Evolutionary conservation across 257 asterid species (phyloP).

Genomic region (Euphrasia confusa): DNA sequence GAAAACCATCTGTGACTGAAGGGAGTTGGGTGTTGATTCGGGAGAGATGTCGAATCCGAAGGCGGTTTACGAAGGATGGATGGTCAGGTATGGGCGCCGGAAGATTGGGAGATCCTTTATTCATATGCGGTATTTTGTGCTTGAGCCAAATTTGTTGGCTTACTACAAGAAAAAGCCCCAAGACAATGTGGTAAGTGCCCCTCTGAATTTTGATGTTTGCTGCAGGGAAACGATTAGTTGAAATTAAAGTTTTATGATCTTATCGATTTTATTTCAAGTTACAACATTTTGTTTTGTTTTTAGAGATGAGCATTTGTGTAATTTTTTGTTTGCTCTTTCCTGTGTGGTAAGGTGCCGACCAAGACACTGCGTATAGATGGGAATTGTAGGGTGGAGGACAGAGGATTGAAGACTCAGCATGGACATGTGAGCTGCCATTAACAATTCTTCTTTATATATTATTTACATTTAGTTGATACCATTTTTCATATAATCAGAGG

Average conservation of each 20-base stretch:
- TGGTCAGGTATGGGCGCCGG: conserved; percentile 98
- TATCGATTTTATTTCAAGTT: conserved; percentile 21
- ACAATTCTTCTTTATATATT: conserved; percentile 1
- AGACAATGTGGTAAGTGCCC: conserved; percentile 61
- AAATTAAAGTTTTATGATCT: conserved; percentile 19
- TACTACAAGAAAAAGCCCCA: conserved; percentile 97
- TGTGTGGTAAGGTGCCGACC: conserved; percentile 64
- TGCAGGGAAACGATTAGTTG: conserved; percentile 12
- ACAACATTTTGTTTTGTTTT: conserved; percentile 8
- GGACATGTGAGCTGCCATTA: conserved; percentile 74
- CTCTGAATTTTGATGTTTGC: conserved; percentile 7
- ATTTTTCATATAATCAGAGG: too few relatives aligned
- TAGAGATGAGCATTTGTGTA: conserved; percentile 9
- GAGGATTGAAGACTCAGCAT: conserved; percentile 97
- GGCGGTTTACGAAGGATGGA: conserved; percentile 98
- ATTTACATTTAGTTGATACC: too few relatives aligned
- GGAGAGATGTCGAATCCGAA: conserved; percentile 68
- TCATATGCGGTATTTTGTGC: conserved; percentile 96
- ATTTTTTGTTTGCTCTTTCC: conserved; percentile 19
- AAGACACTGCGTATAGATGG: conserved; percentile 94
- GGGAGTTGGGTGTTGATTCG: conserved; percentile 18
- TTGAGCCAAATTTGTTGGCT: conserved; percentile 80
- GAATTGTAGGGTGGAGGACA: conserved; percentile 94
- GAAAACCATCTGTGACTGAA: conserved; percentile 20
- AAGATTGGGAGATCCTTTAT: conserved; percentile 92